A percentile compares a stretch with the other conserved stretches of the same genome.
These are phyloP conservation scores for Pyrenophora tritici-repentis DNA, from an alignment of 2,329 filamentous ascomycete genomes.

Conservation along the genomic window DNA sequence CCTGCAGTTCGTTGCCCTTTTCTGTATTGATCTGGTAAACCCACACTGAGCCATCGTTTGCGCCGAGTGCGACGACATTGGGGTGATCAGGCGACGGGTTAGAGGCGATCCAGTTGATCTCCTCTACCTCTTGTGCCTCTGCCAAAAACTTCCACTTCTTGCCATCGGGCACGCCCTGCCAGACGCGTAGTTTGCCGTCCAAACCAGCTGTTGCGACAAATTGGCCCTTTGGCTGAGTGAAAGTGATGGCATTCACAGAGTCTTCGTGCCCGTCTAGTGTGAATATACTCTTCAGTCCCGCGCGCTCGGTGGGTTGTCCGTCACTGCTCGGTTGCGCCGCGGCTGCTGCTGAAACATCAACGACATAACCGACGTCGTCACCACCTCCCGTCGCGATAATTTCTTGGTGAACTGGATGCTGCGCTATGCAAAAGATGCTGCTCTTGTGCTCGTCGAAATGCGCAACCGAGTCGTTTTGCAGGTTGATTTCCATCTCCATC, in stretches of 20 bases:
- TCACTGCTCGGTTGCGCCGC: conserved; percentile 65
- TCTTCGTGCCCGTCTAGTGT: conserved; percentile 89
- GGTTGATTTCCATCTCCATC: conserved; percentile 67
- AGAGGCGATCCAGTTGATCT: conserved; percentile 86
- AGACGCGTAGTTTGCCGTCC: conserved; percentile 80
- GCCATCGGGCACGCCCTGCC: conserved; percentile 59
- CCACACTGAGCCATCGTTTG: conserved; percentile 92
- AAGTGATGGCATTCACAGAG: conserved; percentile 83
- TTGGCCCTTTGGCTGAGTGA: conserved; percentile 81
- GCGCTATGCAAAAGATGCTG: conserved; percentile 92
- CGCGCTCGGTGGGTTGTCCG: conserved; percentile 60
- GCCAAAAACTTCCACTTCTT: conserved; percentile 69
- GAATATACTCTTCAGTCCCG: conserved; percentile 69
- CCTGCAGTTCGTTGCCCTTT: conserved; percentile 67
- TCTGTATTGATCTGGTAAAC: conserved; percentile 82
- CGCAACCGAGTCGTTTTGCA: conserved; percentile 90
- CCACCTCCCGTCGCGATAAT: conserved; percentile 88
- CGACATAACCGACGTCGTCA: conserved; percentile 84
- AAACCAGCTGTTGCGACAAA: conserved; percentile 86
- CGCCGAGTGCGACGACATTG: conserved; percentile 85
- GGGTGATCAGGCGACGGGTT: conserved; percentile 73
- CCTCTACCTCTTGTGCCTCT: conserved; percentile 86
- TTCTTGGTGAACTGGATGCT: conserved; percentile 78
- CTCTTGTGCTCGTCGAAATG: conserved; percentile 92
- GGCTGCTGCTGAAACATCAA: conserved; percentile 70